Evolutionary conservation across 306 rosid species (phyloP), one percentile per base, ranked within the genome.

Genomic region (Senna tora): DNA sequence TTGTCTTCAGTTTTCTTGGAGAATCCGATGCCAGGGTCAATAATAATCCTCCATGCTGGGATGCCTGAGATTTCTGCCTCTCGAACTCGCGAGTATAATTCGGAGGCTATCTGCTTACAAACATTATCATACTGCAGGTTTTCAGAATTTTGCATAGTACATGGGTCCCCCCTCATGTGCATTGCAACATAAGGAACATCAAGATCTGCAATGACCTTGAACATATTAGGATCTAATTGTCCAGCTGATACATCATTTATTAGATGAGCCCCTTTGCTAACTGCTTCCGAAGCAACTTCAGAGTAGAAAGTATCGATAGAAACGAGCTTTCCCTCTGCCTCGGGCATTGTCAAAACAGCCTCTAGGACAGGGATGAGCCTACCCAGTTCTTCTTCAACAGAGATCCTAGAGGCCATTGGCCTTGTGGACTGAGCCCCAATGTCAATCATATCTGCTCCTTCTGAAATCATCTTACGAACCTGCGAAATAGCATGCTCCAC

Each of bases 101-200:
- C 97, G 9, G 82, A 85, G 49, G 91, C 90, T 76, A 94, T 72
- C 63, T 94, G 85, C 71, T 84, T 73, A 67, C 88, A 91, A 28
- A 86, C 93, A 76, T 91, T 36, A 73, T 89, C 87, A 73, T 94
- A 94, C 51, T 81, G 80, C 75, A 91, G 75, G 81, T 88, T 91
- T 63, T 85, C 90, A 9, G 53, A 53, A 75, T 75, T 89, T 79
- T 89, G 91, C 99, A 94, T 94, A 4, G 91, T 83, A 45, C 84
- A 84, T 5, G 95, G 99, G 38, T 89, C 95, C 32, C 99, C 97
- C 73, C 96, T 89, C 97, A 89, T 89, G 80, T 91, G 99, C 96
- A 91, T 94, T 64, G 95, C 99, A 82, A 84, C 80, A 71, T 86
- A 89, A 66, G 97, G 99, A 74, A 89, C 96, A 72, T 77, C 78